Evolutionary conservation across 495 filamentous ascomycete species (phyloP), one percentile per base, ranked within the genome.

Genomic region (Parathielavia hyrcaniae): DNA sequence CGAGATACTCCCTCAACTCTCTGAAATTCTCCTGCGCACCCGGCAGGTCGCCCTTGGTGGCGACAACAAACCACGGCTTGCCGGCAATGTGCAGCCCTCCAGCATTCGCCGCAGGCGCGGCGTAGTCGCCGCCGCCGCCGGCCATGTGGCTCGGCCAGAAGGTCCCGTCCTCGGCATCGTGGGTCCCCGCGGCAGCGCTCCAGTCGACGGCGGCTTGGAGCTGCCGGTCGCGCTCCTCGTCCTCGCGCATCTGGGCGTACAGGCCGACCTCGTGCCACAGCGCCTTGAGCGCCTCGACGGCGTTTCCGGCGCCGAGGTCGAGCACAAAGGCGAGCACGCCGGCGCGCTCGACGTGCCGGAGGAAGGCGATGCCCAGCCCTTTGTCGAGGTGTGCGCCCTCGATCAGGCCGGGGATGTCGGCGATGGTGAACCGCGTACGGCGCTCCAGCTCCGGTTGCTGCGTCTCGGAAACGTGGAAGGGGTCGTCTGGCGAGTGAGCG

Each of bases 51-150:
- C 89, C 91, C 71, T 98, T 98, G 38, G 91, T 96, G 10, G 91
- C 95, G 38, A 97, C 87, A 1, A 97, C 91, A 63, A 96, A 93
- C 95, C 95, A 98, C 7, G 92, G 90, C 69, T 98, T 98, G 11
- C 79, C 78, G 16, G 88, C 86, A 48, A 95, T 88, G 43, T 88
- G 83, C 16, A 87, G 78, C 16, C 72, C 68, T 0, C 68, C 68
- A 8, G 62, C 59, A 10, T 66, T 59, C 0, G 61, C 63, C 11
- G 60, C 60, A 23, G 66, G 60, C 32, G 62, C 59, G 1, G 65
- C 67, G 2, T 70, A 47, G 34, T 74, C 68, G 22, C 75, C 66
- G 17, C 74, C 67, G 34, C 74, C 68, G 22, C 75, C 66, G 17
- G 74, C 67, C 62, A 77, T 69, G 59, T 58, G 57, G 48, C 48